These are phyloP conservation scores for Daldinia sp. DNA, from an alignment of 2,329 filamentous ascomycete species.

Conservation along the genomic window DNA sequence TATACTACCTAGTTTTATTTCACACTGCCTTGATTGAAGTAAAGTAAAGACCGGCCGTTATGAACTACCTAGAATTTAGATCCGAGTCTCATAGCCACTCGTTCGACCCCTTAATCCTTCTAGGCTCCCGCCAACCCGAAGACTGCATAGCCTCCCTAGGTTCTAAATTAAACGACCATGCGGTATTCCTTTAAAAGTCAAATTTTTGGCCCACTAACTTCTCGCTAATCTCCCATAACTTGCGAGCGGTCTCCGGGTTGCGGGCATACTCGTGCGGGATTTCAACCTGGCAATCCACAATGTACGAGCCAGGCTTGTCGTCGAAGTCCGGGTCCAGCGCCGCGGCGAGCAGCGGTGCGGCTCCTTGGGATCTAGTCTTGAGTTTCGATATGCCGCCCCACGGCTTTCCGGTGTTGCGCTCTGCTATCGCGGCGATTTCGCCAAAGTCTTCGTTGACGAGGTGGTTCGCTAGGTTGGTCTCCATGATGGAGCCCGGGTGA, in stretches of 20 bases:
- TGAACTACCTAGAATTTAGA: no score
- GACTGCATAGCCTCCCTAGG: not conserved
- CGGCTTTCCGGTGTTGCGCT: constrained; percentile 9
- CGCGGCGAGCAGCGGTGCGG: constrained; percentile 22
- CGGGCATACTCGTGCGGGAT: constrained; percentile 39
- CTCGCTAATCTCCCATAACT: constrained; percentile 49
- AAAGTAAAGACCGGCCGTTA: no score
- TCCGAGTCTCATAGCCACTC: not conserved
- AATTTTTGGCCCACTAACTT: constrained; percentile 48
- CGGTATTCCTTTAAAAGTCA: constrained; percentile 10
- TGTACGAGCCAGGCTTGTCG: constrained; percentile 41
- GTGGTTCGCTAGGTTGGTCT: constrained; percentile 10
- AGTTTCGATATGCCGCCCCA: not conserved
- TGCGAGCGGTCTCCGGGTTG: constrained; percentile 43
- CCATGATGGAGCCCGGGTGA: constrained; percentile 10
- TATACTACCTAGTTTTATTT: no score
- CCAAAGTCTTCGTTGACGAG: not conserved
- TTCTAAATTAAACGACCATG: not conserved
- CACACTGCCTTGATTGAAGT: no score
- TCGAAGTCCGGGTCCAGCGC: constrained; percentile 32
- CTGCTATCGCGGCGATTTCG: not conserved
- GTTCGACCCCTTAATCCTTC: not conserved
- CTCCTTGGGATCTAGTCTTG: constrained; percentile 17
- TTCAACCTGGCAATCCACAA: constrained; percentile 44
- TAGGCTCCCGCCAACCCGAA: not conserved